These are phyloP conservation scores for Stropharia rugosoannulata DNA, from an alignment of 768 basidiomycete species.

Conservation along the genomic window DNA sequence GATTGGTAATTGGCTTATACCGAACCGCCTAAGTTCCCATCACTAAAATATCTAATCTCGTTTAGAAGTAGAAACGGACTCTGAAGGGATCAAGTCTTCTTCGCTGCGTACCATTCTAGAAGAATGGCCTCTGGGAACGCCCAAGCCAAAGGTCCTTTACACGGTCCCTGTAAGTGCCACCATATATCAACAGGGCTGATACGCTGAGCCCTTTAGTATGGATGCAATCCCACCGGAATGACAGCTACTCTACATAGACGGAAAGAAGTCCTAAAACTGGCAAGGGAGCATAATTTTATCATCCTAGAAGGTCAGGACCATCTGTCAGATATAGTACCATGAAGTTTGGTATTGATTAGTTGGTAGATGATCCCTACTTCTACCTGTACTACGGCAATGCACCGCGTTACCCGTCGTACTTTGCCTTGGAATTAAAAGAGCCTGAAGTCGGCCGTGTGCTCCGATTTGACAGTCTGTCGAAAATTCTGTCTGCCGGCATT, in stretches of 20 bases:
- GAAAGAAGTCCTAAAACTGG: slow-evolving; percentile 68
- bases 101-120: slow-evolving; percentile 65
- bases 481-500: slow-evolving; percentile 75
- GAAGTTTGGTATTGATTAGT: background rate
- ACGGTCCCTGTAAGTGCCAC: slow-evolving; percentile 63
- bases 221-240: slow-evolving; percentile 85
- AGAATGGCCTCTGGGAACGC: slow-evolving; percentile 71
- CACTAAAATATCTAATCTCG: slow-evolving; percentile 5
- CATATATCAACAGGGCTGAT: background rate
- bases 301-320: slow-evolving; percentile 76
- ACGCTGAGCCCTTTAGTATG: slow-evolving; percentile 47
- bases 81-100: slow-evolving; percentile 60
- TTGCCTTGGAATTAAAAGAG: slow-evolving; percentile 70
- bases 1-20: slow-evolving; percentile 42
- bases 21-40: slow-evolving; percentile 3
- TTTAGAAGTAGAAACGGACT: slow-evolving; percentile 78
- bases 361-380: slow-evolving; percentile 62
- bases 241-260: slow-evolving; percentile 72
- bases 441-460: slow-evolving; percentile 75
- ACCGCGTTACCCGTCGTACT: slow-evolving; percentile 75
- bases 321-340: background rate
- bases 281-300: slow-evolving; percentile 71
- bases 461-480: slow-evolving; percentile 89
- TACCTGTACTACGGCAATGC: slow-evolving; percentile 72
- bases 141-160: slow-evolving; percentile 77